Conservation (phyloP, 495 filamentous ascomycete genomes). For the Sordaria brevicollis region DNA sequence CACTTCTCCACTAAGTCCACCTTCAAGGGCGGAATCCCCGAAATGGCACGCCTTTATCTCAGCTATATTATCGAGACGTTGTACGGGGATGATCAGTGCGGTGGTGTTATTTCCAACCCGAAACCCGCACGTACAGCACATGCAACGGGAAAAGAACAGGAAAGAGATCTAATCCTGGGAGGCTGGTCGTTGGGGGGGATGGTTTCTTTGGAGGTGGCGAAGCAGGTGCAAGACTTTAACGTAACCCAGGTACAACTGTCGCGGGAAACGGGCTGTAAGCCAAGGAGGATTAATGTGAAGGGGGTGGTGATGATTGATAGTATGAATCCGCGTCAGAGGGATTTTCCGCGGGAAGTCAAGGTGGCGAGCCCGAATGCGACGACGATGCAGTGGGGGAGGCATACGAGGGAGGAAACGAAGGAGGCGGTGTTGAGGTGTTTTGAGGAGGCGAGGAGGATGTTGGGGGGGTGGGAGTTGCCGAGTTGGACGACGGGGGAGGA, state of each 20-base stretch:
- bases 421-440: slow-evolving; percentile 25
- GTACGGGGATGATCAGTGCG: slow-evolving; percentile 10
- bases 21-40: slow-evolving; percentile 23
- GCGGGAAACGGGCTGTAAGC: not conserved
- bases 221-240: slow-evolving; percentile 14
- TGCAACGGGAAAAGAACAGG: not conserved
- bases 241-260: too few relatives aligned
- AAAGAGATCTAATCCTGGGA: slow-evolving; percentile 9
- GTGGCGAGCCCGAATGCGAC: not conserved
- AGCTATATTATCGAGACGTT: slow-evolving; percentile 14
- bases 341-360: not conserved
- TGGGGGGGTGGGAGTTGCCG: slow-evolving; percentile 25
- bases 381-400: slow-evolving; percentile 13
- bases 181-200: slow-evolving; percentile 39
- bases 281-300: slow-evolving; percentile 12
- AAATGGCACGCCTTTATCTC: slow-evolving; percentile 28
- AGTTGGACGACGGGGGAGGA: slow-evolving; percentile 13
- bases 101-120: too few relatives aligned
- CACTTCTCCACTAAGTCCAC: slow-evolving; percentile 13
- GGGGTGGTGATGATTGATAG: slow-evolving; percentile 39
- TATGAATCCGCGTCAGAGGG: slow-evolving; percentile 17
- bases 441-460: slow-evolving; percentile 26
- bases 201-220: slow-evolving; percentile 29
- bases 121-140: too few relatives aligned
- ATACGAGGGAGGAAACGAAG: slow-evolving; percentile 27